Evolutionary conservation across 345 rosid species (phyloP), one percentile per base, ranked within the genome.

Genomic region (Sisymbrium altissimum): DNA sequence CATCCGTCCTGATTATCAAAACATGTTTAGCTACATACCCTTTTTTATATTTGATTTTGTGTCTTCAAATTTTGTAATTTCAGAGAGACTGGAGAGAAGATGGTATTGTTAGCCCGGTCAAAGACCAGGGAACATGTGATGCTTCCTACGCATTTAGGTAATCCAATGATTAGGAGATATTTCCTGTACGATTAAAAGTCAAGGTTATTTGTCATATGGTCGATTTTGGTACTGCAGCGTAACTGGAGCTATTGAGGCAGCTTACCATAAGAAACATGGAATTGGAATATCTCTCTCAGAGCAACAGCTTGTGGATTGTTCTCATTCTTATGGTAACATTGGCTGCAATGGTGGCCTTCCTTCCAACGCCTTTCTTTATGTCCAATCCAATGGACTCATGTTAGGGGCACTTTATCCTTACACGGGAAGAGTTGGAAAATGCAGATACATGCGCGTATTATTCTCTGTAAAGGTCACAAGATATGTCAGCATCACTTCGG

Each of bases 131-230:
- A 38, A 82, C 81, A 17, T 95, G 99, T 75, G 99, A 97, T 71
- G 90, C 97, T 78, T 95, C 97, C 90, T 95, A 97, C 97, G 90
- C 99, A 41, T 95, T 95, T 90, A 94, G 98, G 98, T 94, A 67
- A 36, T 0, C 15, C 6, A 18, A 0, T n/a, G n/a, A n/a, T n/a
- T n/a, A n/a, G n/a, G n/a, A n/a, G n/a, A n/a, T n/a, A n/a, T n/a
- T n/a, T n/a, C n/a, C n/a, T n/a, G n/a, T n/a, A n/a, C n/a, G n/a
- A n/a, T n/a, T n/a, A n/a, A n/a, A n/a, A n/a, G n/a, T n/a, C n/a
- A n/a, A n/a, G n/a, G n/a, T n/a, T n/a, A 8, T 8, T 46, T 15
- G 49, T 43, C 7, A 18, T 70, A 7, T 63, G 54, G 21, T 70
- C 2, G 2, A 6, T 39, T 58, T 29, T 46, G n/a, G 14, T 8